Percentiles rank a stretch among this genome's conserved stretches.
Conservation (phyloP, 345 rosid species). For the Salix udensis region DNA sequence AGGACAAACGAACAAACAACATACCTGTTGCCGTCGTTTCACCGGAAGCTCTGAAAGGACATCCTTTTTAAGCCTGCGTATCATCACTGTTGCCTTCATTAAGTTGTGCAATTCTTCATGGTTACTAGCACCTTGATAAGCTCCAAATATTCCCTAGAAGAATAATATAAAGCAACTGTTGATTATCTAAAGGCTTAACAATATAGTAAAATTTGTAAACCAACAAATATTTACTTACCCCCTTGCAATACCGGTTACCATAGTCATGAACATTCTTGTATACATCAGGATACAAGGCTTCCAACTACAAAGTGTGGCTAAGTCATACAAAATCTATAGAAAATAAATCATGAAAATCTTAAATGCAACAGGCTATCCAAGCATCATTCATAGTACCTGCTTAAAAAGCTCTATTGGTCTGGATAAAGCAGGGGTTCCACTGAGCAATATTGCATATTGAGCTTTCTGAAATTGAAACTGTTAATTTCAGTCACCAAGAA, state of each 20-base stretch:
- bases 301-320: constrained; percentile 50
- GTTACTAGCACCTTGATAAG: constrained; percentile 91
- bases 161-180: constrained; percentile 9
- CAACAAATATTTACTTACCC: constrained; percentile 44
- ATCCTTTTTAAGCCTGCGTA: constrained; percentile 89
- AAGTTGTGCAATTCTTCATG: constrained; percentile 95
- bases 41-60: constrained; percentile 83
- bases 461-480: constrained; percentile 66
- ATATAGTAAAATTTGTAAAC: background rate
- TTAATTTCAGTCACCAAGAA: background rate
- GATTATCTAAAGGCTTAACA: background rate
- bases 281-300: constrained; percentile 85
- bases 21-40: constrained; percentile 91
- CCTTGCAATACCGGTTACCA: constrained; percentile 86
- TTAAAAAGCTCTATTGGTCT: constrained; percentile 92
- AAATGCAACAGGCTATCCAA: constrained; percentile 8
- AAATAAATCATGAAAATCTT: constrained; percentile 9
- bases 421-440: constrained; percentile 98
- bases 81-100: constrained; percentile 96
- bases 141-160: constrained; percentile 72
- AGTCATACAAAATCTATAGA: constrained; percentile 8
- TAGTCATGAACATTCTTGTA: constrained; percentile 80
- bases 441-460: constrained; percentile 69
- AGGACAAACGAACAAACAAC: background rate
- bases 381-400: constrained; percentile 50